A percentile compares a stretch with the other conserved stretches of the same genome.
These are phyloP conservation scores for Rhodamnia argentea DNA, from an alignment of 345 rosid species.

Conservation along the genomic window DNA sequence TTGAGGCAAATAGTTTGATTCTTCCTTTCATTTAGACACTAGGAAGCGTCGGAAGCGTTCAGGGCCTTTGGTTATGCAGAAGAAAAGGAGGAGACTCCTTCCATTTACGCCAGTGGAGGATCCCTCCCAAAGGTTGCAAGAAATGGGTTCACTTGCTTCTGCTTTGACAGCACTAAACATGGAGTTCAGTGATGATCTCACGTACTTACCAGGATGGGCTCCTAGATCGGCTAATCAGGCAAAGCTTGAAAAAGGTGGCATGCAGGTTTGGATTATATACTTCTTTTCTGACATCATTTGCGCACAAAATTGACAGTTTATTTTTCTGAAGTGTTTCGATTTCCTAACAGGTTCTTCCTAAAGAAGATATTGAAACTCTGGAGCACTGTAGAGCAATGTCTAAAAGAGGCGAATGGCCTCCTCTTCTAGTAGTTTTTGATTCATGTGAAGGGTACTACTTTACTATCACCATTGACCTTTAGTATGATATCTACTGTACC, in stretches of 20 bases:
- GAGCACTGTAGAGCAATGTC: constrained; percentile 63
- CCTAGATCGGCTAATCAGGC: constrained; percentile 74
- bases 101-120: constrained; percentile 68
- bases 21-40: constrained; percentile 17
- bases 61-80: constrained; percentile 57
- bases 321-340: neutral
- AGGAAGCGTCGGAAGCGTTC: constrained; percentile 62
- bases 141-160: constrained; percentile 79
- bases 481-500: neutral
- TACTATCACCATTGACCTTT: neutral
- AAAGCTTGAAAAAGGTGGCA: constrained; percentile 66
- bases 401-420: constrained; percentile 77
- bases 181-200: constrained; percentile 59
- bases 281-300: neutral
- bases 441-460: constrained; percentile 67
- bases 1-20: constrained; percentile 1
- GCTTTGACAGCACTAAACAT: constrained; percentile 65
- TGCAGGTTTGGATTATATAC: constrained; percentile 51
- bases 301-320: neutral
- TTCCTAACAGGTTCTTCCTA: constrained; percentile 45
- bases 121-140: constrained; percentile 44
- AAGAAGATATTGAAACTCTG: constrained; percentile 71
- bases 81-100: constrained; percentile 65
- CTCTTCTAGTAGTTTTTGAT: constrained; percentile 74
- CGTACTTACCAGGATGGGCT: constrained; percentile 57